A percentile compares a stretch with the other conserved stretches of the same genome.
Evolutionary conservation across 1,284 basidiomycete species (phyloP).

Genomic region (Thecaphora frezii): DNA sequence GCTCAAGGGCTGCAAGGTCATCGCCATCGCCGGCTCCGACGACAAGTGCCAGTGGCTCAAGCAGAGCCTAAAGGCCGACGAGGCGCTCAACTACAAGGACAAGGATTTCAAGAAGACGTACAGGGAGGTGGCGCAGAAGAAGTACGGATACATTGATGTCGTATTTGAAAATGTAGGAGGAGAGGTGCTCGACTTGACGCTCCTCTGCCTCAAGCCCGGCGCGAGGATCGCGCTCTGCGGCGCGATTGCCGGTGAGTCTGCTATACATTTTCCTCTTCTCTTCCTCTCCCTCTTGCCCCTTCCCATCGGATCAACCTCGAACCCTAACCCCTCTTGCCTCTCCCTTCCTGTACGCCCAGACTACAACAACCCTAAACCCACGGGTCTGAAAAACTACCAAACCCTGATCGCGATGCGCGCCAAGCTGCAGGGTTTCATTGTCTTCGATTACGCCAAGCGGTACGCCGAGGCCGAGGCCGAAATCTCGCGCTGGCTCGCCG

Average conservation of each 20-base stretch:
- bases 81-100: slow-evolving; percentile 82
- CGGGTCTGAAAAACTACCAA: slow-evolving; percentile 60
- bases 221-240: slow-evolving; percentile 77
- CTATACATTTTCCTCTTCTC: too few species aligned
- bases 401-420: slow-evolving; percentile 75
- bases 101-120: slow-evolving; percentile 68
- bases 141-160: slow-evolving; percentile 42
- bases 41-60: slow-evolving; percentile 84
- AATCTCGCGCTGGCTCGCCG: slow-evolving; percentile 64
- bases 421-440: slow-evolving; percentile 73
- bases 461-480: slow-evolving; percentile 54
- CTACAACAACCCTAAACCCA: slow-evolving; percentile 56
- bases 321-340: too few species aligned
- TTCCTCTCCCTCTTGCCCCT: too few species aligned
- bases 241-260: slow-evolving; percentile 64
- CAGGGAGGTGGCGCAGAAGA: slow-evolving; percentile 64
- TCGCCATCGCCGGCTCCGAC: slow-evolving; percentile 75
- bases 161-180: slow-evolving; percentile 48
- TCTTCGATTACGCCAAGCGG: slow-evolving; percentile 29
- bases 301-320: too few species aligned
- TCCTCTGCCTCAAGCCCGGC: slow-evolving; percentile 68
- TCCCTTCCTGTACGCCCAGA: slow-evolving; percentile 21
- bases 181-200: slow-evolving; percentile 32
- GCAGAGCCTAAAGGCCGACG: slow-evolving; percentile 77
- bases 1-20: slow-evolving; percentile 68